These are phyloP conservation scores for Collybiopsis confluens DNA, from an alignment of 768 basidiomycete genomes.

Conservation along the genomic window DNA sequence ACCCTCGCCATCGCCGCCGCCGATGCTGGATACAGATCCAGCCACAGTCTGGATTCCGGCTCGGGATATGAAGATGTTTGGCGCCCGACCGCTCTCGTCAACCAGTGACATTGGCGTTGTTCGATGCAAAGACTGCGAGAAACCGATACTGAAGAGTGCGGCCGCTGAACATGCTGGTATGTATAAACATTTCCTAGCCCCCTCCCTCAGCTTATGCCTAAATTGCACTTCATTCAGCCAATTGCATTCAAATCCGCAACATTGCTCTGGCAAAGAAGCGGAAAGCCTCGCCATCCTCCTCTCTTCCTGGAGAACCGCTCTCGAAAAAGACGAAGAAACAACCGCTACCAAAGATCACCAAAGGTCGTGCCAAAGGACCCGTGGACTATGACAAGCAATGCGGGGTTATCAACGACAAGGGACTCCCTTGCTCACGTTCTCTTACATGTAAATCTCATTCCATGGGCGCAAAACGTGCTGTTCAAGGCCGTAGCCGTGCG, in stretches of 20 bases:
- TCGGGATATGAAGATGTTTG: conserved; percentile 85
- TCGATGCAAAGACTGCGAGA: conserved; percentile 77
- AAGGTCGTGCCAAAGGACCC: conserved; percentile 79
- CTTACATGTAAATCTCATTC: conserved; percentile 98
- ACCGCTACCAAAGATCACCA: conserved; percentile 64
- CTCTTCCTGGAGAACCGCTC: conserved; percentile 41
- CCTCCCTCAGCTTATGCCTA: conserved; percentile 4
- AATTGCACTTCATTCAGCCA: conserved; percentile 6
- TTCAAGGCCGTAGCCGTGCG: conserved; percentile 74
- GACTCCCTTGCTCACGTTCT: conserved; percentile 87
- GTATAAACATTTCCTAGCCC: conserved; percentile 20
- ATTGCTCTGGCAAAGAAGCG: conserved; percentile 55
- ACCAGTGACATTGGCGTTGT: conserved; percentile 58
- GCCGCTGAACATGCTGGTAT: conserved; percentile 73
- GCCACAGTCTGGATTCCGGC: conserved; percentile 85
- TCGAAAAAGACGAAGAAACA: conserved; percentile 67
- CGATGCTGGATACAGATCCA: conserved; percentile 48
- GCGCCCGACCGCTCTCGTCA: conserved; percentile 67
- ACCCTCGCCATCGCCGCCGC: conserved; percentile 27
- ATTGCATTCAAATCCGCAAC: conserved; percentile 9
- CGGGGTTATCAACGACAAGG: conserved; percentile 96
- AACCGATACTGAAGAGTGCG: conserved; percentile 74
- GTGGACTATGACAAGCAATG: conserved; percentile 91
- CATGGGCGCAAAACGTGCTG: conserved; percentile 93
- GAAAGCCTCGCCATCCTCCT: conserved; percentile 71